phyloP scores from a whole-genome alignment of 495 filamentous ascomycete species.

The Xylaria intraflava region DNA sequence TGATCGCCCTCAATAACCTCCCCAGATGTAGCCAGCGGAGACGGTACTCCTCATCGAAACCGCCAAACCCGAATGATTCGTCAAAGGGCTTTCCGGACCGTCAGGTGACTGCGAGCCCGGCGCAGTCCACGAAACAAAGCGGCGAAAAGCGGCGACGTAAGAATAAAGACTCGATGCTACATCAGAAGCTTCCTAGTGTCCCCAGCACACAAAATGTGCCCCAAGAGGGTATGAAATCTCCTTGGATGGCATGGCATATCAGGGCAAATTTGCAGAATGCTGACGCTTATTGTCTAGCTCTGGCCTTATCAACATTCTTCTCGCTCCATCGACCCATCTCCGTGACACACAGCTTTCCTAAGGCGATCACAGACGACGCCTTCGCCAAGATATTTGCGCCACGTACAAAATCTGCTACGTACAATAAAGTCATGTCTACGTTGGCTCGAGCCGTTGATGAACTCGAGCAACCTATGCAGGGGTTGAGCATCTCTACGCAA shows the following conservation, averaged over 20 bases:
- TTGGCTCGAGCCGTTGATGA: conserved; percentile 64
- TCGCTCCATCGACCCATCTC: conserved; percentile 93
- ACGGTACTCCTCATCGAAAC: conserved; percentile 52
- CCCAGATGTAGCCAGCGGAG: conserved; percentile 35
- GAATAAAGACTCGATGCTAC: conserved; percentile 28
- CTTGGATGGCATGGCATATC: not conserved
- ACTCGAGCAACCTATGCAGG: conserved; percentile 56
- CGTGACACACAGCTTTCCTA: conserved; percentile 71
- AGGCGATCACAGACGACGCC: conserved; percentile 58
- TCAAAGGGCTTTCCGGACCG: conserved; percentile 40
- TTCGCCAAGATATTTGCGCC: conserved; percentile 76
- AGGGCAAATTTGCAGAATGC: not conserved
- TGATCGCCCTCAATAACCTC: conserved; percentile 32
- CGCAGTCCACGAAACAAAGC: conserved; percentile 30
- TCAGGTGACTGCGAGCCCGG: conserved; percentile 33
- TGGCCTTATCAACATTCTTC: conserved; percentile 87
- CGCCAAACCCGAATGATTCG: conserved; percentile 48
- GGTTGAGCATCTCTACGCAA: conserved; percentile 24
- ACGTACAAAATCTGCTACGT: conserved; percentile 44
- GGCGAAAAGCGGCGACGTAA: conserved; percentile 44
- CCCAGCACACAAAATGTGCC: conserved; percentile 75
- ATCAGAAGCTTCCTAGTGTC: conserved; percentile 51
- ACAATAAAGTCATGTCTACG: conserved; percentile 68
- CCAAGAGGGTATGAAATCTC: conserved; percentile 54
- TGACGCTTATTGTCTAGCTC: conserved; percentile 48